phyloP scores from a whole-genome alignment of 331 rosid genomes.

The Quercus lobata region DNA sequence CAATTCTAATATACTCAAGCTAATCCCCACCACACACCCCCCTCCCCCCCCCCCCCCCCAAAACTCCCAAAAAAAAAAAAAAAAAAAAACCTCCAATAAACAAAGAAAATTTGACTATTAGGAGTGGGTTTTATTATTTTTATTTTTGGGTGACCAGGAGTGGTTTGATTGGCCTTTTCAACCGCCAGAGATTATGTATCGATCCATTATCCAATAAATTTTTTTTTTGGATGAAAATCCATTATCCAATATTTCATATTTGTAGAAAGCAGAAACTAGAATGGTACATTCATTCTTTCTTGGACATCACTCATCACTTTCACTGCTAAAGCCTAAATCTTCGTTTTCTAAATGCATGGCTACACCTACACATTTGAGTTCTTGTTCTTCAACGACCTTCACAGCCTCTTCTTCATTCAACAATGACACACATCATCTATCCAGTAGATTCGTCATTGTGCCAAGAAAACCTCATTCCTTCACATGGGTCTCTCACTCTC shows the following conservation, averaged over 20 bases:
- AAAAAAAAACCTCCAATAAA: too few relatives aligned
- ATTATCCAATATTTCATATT: neutral
- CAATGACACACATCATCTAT: slow-evolving; percentile 29
- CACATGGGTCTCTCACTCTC: slow-evolving; percentile 42
- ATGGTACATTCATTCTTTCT: neutral
- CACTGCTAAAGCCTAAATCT: neutral
- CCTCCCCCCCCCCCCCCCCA: too few relatives aligned
- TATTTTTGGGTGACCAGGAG: too few relatives aligned
- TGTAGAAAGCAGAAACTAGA: neutral
- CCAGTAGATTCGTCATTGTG: slow-evolving; percentile 27
- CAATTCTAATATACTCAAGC: too few relatives aligned
- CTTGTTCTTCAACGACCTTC: slow-evolving; percentile 35
- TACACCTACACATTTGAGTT: slow-evolving; percentile 33
- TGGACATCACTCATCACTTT: neutral
- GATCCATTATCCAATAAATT: too few relatives aligned
- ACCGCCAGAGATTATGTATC: too few relatives aligned
- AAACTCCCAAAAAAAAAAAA: too few relatives aligned
- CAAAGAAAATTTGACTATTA: too few relatives aligned
- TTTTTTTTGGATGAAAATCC: too few relatives aligned
- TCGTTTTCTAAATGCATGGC: slow-evolving; percentile 50
- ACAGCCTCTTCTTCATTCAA: slow-evolving; percentile 38
- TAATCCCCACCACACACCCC: too few relatives aligned
- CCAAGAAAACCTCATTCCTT: slow-evolving; percentile 25
- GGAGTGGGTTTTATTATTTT: too few relatives aligned
- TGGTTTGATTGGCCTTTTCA: too few relatives aligned